A percentile compares a stretch with the other conserved stretches of the same genome.
phyloP scores from a whole-genome alignment of 73 alveolate genomes.

The Tetrahymena malaccensis region DNA sequence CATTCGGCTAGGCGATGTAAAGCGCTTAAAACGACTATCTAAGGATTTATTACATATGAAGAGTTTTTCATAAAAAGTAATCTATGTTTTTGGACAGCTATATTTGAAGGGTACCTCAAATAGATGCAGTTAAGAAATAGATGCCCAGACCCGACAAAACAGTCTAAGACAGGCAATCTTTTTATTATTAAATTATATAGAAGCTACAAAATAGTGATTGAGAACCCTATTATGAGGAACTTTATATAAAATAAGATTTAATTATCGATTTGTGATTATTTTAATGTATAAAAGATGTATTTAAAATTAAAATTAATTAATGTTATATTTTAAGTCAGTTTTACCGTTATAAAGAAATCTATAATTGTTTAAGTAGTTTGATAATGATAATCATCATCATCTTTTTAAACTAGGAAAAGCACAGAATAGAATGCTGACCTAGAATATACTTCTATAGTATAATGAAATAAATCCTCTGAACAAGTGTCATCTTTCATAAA shows the following conservation, averaged over 20 bases:
- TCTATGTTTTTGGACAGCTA: neutral
- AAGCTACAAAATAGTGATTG: neutral
- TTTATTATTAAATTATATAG: neutral
- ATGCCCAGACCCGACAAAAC: neutral
- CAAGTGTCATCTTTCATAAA: neutral
- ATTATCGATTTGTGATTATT: too few relatives aligned
- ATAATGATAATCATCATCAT: neutral
- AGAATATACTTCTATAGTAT: neutral
- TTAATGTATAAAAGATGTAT: too few relatives aligned
- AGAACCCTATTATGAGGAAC: neutral
- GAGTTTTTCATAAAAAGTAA: neutral
- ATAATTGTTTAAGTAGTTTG: neutral
- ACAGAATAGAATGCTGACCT: neutral
- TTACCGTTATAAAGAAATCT: neutral
- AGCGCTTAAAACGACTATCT: neutral
- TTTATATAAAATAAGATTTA: neutral
- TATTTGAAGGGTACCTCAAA: neutral
- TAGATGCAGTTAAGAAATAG: neutral
- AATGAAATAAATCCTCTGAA: neutral
- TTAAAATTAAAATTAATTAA: neutral
- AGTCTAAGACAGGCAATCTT: neutral
- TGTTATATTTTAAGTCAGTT: neutral
- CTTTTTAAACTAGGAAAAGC: neutral
- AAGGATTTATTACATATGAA: neutral
- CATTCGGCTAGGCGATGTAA: neutral